Evolutionary conservation across 2,329 filamentous ascomycete species (phyloP), one percentile per base, ranked within the genome.

Genomic region (Talaromyces verruculosus): DNA sequence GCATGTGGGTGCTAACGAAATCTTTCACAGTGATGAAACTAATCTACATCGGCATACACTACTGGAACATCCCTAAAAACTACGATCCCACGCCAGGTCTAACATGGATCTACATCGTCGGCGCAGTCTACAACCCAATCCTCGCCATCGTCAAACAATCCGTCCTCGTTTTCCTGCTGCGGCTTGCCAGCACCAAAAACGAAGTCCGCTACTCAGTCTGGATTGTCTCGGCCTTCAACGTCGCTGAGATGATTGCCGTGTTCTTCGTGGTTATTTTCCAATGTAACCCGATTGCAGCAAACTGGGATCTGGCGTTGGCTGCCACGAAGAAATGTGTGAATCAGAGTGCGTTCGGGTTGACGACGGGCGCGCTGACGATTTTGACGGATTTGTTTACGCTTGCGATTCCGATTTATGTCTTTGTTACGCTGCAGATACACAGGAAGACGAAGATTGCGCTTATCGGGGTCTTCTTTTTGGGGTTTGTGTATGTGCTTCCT

Each of bases 341-440:
- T 15, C 53, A 25, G 39, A 39, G 11, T 58, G 53, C 11, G 17
- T 58, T 58, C n/a, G 53, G 53, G 10, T 58, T 58, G 53, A 58
- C 53, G 53, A 58, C 53, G 5, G 53, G 53, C 33, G 8, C n/a
- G 2, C 53, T 58, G 3, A 58, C 53, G 17, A 58, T 58, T 39
- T 15, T 58, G 33, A 58, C 53, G 53, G 53, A 58, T 28, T 58
- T 58, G 53, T 25, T 39, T 58, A 58, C 53, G 19, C 53, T 58
- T 15, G 53, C 53, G 22, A 22, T 58, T 22, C 53, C 53, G 19
- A 58, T 58, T 39, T 58, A 58, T 28, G 22, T 58, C n/a, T 58
- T 58, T 15, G 17, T 39, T 58, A 58, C n/a, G 17, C 33, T 58
- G 1, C 33, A 58, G 19, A 39, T 58, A 11, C 17, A 25, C 6